Percentiles rank a stretch among this genome's conserved stretches.
These are phyloP conservation scores for Trametes cingulata DNA, from an alignment of 768 basidiomycete genomes.

Conservation along the genomic window DNA sequence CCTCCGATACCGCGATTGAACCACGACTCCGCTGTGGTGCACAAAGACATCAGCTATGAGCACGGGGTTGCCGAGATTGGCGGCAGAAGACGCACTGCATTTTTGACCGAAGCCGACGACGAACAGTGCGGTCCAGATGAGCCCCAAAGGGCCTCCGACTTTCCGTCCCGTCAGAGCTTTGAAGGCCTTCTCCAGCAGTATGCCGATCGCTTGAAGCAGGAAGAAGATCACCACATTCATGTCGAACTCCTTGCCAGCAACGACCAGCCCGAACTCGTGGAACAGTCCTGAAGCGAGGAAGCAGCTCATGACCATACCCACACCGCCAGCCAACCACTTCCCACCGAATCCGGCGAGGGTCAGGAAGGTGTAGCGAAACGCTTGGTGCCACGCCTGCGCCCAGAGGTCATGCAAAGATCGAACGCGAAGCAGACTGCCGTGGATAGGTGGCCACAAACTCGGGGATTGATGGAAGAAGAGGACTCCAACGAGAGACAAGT, in stretches of 20 bases:
- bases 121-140: slow-evolving; percentile 68
- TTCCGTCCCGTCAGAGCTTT: slow-evolving; percentile 53
- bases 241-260: slow-evolving; percentile 63
- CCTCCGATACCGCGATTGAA: slow-evolving; percentile 69
- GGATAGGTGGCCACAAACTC: slow-evolving; percentile 69
- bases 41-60: too few species aligned
- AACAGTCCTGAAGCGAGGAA: slow-evolving; percentile 77
- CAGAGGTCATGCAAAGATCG: slow-evolving; percentile 73
- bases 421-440: slow-evolving; percentile 65
- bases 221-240: slow-evolving; percentile 64
- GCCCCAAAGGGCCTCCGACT: slow-evolving; percentile 60
- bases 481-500: slow-evolving; percentile 62
- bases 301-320: slow-evolving; percentile 69
- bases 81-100: slow-evolving; percentile 48
- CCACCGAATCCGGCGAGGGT: slow-evolving; percentile 71
- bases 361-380: slow-evolving; percentile 70
- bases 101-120: slow-evolving; percentile 46
- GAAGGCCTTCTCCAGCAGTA: slow-evolving; percentile 67
- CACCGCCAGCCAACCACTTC: slow-evolving; percentile 48
- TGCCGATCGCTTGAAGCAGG: slow-evolving; percentile 59
- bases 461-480: slow-evolving; percentile 52
- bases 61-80: too few species aligned
- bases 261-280: slow-evolving; percentile 68
- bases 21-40: slow-evolving; percentile 64
- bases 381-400: slow-evolving; percentile 78